These are phyloP conservation scores for Lycium barbarum DNA, from an alignment of 257 asterid species.

Conservation along the genomic window DNA sequence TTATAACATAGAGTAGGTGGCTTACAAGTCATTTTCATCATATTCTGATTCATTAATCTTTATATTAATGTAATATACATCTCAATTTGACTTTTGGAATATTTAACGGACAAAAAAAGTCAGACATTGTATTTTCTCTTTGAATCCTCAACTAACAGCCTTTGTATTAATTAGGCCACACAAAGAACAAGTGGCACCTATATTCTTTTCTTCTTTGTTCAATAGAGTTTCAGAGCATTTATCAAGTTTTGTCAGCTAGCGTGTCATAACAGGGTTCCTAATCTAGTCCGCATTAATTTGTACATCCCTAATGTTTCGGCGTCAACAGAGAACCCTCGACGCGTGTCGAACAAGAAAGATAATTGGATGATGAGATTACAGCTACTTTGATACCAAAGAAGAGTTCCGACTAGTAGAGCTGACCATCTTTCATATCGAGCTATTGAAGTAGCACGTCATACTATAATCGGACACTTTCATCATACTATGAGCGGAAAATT, in stretches of 20 bases:
- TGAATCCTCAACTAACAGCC: not conserved
- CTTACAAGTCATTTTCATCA: not conserved
- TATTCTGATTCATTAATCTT: not conserved
- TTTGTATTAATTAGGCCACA: not conserved
- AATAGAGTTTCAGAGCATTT: not conserved
- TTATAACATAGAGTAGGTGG: not conserved
- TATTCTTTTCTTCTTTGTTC: not conserved
- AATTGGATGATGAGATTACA: too few species aligned
- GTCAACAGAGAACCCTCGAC: too few species aligned
- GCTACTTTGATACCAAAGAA: too few species aligned
- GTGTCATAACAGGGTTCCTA: too few species aligned
- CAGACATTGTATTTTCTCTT: not conserved
- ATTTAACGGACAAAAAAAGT: not conserved
- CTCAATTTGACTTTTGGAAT: slow-evolving; percentile 1
- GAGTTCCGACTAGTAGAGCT: too few species aligned
- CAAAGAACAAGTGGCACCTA: not conserved
- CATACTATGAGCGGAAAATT: not conserved
- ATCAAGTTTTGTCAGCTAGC: not conserved
- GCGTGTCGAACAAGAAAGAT: too few species aligned
- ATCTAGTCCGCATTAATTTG: too few species aligned
- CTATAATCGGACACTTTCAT: not conserved
- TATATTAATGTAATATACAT: not conserved
- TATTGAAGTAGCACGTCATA: not conserved
- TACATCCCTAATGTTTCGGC: too few species aligned
- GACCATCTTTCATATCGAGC: not conserved